Base-by-base conservation (phyloP, 2,329 filamentous ascomycete species). In the Epicoccum sorghinum region DNA sequence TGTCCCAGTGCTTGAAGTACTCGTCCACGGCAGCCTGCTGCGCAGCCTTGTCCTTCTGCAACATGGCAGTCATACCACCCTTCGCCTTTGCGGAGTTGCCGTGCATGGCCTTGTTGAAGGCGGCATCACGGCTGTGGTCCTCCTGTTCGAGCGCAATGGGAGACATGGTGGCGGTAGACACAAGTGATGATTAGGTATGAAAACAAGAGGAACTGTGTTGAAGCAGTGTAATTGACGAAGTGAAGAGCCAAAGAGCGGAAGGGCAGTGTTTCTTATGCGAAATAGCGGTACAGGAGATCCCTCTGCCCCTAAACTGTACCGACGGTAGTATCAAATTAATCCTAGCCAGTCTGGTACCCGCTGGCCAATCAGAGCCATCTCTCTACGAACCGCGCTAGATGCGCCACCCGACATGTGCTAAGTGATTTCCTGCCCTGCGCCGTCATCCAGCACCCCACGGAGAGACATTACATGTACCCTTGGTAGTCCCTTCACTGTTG, bases 1-100 rank as follows among this genome's bases (percentile, higher is more conserved):
- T 89, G 77, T 96, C 91, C 90, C 90, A 96, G 75, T 96, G 92
- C 83, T 96, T 96, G 82, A 96, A 96, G 79, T 96, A 96, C 75
- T 96, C 90, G 71, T 95, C 90, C 25, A 93, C 85, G 41, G 91
- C 91, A 47, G 88, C 88, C 74, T 91, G 86, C 72, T 96, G 90
- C 7, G 91, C 91, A 27, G 80, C 79, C 71, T 82, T 80, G 75
- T 95, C 88, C 81, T 99, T 99, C 74, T 83, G 82, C 70, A 96
- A 81, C 87, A 97, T 93, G 68, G 93, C 90, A 66, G 85, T 80
- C 67, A 97, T 84, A 64, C 91, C 90, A 70, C 89, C 90, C 52
- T 82, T 78, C 39, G 86, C 85, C 71, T 87, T 77, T 44, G 90
- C 82, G 48, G 90, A 91, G 60, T 83, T 81, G 64, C 84, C 91